Evolutionary conservation across 1,284 basidiomycete species (phyloP).

Genomic region (Wallemia mellicola): DNA sequence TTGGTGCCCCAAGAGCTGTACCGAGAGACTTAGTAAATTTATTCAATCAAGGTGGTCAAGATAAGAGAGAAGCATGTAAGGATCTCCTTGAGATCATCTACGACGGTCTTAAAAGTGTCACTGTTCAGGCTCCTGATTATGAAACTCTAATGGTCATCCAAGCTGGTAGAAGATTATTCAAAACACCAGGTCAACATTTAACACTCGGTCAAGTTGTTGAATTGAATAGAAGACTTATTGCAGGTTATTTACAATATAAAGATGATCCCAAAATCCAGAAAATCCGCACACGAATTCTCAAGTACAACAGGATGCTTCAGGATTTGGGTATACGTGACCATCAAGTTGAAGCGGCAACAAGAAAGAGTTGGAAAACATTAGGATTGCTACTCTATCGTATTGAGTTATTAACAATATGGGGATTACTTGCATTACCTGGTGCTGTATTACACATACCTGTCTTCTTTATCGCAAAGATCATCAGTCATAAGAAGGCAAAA

Average conservation of each 20-base stretch:
- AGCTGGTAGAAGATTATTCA: conserved; percentile 78
- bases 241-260: conserved; percentile 73
- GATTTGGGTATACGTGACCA: conserved; percentile 94
- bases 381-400: conserved; percentile 61
- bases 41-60: conserved; percentile 64
- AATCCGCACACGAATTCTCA: conserved; percentile 53
- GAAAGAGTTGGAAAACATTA: conserved; percentile 58
- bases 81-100: conserved; percentile 78
- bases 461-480: conserved; percentile 68
- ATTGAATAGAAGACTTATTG: conserved; percentile 73
- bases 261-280: conserved; percentile 70
- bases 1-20: conserved; percentile 69
- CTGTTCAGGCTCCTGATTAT: conserved; percentile 81
- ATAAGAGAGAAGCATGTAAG: conserved; percentile 70
- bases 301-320: conserved; percentile 68
- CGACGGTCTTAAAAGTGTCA: conserved; percentile 88
- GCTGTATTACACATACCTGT: conserved; percentile 86
- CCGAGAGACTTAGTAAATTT: conserved; percentile 54
- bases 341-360: conserved; percentile 46
- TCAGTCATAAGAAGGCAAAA: conserved; percentile 71
- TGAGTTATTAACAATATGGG: conserved; percentile 53
- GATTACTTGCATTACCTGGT: conserved; percentile 63
- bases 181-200: conserved; percentile 74
- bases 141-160: conserved; percentile 98
- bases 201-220: conserved; percentile 91